These are phyloP conservation scores for Fomes fomentarius DNA, from an alignment of 1,284 basidiomycete species.

Conservation along the genomic window DNA sequence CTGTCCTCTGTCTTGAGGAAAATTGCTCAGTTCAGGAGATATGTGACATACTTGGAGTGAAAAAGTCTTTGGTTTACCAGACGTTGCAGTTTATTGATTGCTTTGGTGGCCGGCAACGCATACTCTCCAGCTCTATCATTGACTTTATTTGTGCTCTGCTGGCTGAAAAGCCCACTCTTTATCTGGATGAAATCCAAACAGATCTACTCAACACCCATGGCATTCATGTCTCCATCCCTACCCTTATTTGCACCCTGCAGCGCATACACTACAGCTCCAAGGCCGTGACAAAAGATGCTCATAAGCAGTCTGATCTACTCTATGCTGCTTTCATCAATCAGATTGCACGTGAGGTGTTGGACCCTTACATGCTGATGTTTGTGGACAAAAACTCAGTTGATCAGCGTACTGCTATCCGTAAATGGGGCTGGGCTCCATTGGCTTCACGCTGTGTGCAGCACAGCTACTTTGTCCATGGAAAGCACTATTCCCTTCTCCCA, in stretches of 20 bases:
- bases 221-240: slow-evolving; percentile 1
- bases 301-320: slow-evolving; percentile 9
- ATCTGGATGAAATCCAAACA: slow-evolving; percentile 7
- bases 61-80: background rate
- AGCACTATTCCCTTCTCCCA: slow-evolving; percentile 5
- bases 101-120: no score
- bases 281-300: slow-evolving; percentile 1
- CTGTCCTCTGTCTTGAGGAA: background rate
- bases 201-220: background rate
- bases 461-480: background rate
- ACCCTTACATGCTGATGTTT: slow-evolving; percentile 3
- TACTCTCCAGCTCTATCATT: background rate
- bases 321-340: background rate
- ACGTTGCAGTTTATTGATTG: background rate
- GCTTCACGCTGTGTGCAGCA: background rate
- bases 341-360: background rate
- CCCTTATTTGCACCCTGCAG: slow-evolving; percentile 1
- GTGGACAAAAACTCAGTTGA: slow-evolving; percentile 7
- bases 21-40: background rate
- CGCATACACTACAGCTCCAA: background rate
- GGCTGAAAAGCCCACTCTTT: slow-evolving; percentile 1
- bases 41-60: background rate
- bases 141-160: background rate
- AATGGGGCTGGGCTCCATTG: slow-evolving; percentile 2
- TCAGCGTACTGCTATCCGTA: background rate